Evolutionary conservation across 805 yeast species (phyloP).

Genomic region (Wickerhamiella shivajii): DNA sequence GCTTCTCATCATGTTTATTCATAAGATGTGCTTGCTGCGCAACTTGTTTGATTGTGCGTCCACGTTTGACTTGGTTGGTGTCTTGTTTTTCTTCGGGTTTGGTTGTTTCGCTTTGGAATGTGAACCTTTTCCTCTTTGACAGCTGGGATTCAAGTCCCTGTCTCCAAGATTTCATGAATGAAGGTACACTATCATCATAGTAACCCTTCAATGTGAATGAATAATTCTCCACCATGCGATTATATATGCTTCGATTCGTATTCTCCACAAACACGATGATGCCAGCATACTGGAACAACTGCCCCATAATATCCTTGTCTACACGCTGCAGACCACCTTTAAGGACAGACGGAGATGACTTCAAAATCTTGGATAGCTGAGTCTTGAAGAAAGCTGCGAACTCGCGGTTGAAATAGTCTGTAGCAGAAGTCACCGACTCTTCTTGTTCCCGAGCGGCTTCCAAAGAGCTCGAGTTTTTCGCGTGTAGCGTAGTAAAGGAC

Average conservation of each 20-base stretch:
- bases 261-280: slow-evolving; percentile 45
- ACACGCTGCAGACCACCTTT: slow-evolving; percentile 12
- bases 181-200: slow-evolving; percentile 25
- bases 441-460: slow-evolving; percentile 56
- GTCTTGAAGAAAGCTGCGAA: slow-evolving; percentile 31
- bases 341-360: slow-evolving; percentile 5
- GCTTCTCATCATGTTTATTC: too few relatives aligned
- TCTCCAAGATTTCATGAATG: slow-evolving; percentile 22
- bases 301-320: slow-evolving; percentile 17
- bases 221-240: slow-evolving; percentile 31
- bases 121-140: background rate
- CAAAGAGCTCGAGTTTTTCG: slow-evolving; percentile 33
- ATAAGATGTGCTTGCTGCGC: too few relatives aligned
- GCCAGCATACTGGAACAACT: slow-evolving; percentile 30
- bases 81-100: too few relatives aligned
- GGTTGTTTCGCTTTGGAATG: slow-evolving; percentile 2
- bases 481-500: slow-evolving; percentile 32
- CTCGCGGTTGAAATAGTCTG: slow-evolving; percentile 35
- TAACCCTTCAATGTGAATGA: slow-evolving; percentile 24
- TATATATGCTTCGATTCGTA: slow-evolving; percentile 35
- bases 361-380: slow-evolving; percentile 25
- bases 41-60: too few relatives aligned
- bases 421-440: slow-evolving; percentile 41
- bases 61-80: too few relatives aligned
- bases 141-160: slow-evolving; percentile 9